A percentile compares a stretch with the other conserved stretches of the same genome.
phyloP scores from a whole-genome alignment of 2,329 filamentous ascomycete genomes.

The Xylariales sp. region DNA sequence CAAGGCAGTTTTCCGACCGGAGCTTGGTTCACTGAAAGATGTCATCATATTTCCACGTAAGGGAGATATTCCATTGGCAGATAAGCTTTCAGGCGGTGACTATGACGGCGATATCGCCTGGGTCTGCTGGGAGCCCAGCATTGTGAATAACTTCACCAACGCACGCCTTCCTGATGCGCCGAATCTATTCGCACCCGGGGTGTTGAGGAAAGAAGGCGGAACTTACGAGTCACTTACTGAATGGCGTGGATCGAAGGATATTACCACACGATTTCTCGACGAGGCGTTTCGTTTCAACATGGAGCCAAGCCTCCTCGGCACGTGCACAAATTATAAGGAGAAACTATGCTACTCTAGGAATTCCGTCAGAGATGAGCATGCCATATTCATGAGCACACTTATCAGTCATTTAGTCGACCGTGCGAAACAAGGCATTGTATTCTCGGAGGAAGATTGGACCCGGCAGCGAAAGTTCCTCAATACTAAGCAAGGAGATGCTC shows the following conservation, averaged over 20 bases:
- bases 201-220: slow-evolving; percentile 61
- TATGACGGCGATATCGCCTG: slow-evolving; percentile 85
- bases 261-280: slow-evolving; percentile 60
- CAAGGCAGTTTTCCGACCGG: slow-evolving; percentile 65
- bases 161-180: slow-evolving; percentile 59
- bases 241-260: slow-evolving; percentile 35
- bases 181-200: slow-evolving; percentile 60
- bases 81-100: slow-evolving; percentile 80
- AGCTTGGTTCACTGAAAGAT: slow-evolving; percentile 77
- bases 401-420: slow-evolving; percentile 68
- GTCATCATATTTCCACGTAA: slow-evolving; percentile 80
- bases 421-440: slow-evolving; percentile 65
- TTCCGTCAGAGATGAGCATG: slow-evolving; percentile 58
- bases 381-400: slow-evolving; percentile 62
- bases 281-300: slow-evolving; percentile 69
- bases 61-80: slow-evolving; percentile 72
- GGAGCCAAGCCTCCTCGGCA: slow-evolving; percentile 68
- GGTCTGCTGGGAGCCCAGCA: slow-evolving; percentile 76
- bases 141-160: slow-evolving; percentile 76
- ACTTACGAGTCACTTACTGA: slow-evolving; percentile 59
- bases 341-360: slow-evolving; percentile 69
- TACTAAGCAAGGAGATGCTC: slow-evolving; percentile 24
- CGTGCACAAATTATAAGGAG: slow-evolving; percentile 73
- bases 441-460: slow-evolving; percentile 57
- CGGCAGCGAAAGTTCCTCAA: slow-evolving; percentile 50